Conservation (phyloP, 257 asterid genomes). For the Cruciata laevipes region DNA sequence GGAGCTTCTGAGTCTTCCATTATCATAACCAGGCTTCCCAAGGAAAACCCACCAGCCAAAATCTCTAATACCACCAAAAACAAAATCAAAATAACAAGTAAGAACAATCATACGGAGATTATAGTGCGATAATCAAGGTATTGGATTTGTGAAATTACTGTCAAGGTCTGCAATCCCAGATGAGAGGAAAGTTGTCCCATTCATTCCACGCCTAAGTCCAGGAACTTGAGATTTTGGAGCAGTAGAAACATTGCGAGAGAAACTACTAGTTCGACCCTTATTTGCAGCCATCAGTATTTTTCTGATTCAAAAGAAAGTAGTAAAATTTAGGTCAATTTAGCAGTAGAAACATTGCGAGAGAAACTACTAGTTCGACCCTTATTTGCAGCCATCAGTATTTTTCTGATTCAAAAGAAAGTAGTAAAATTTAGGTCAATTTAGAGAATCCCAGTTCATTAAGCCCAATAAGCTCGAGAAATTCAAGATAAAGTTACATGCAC, state of each 20-base stretch:
- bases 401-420: constrained; percentile 6
- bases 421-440: background rate
- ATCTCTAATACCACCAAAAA: constrained; percentile 42
- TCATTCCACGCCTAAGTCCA: constrained; percentile 88
- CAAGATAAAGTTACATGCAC: background rate
- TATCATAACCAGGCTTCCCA: constrained; percentile 85
- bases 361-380: constrained; percentile 72
- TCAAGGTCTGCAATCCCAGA: constrained; percentile 89
- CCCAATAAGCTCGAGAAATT: background rate
- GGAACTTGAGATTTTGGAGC: constrained; percentile 50
- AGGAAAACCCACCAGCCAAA: constrained; percentile 82
- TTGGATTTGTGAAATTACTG: constrained; percentile 39
- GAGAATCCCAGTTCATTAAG: background rate
- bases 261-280: constrained; percentile 67
- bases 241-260: constrained; percentile 63
- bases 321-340: background rate
- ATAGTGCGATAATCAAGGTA: background rate
- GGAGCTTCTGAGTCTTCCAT: constrained; percentile 98
- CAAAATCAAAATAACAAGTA: constrained; percentile 2
- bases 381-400: constrained; percentile 54
- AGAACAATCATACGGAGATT: background rate
- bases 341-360: constrained; percentile 60
- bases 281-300: constrained; percentile 54
- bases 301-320: constrained; percentile 2
- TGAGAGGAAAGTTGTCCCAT: constrained; percentile 73